These are phyloP conservation scores for Anaeramoeba ignava DNA, from an alignment of 78 protist genomes.

Conservation along the genomic window DNA sequence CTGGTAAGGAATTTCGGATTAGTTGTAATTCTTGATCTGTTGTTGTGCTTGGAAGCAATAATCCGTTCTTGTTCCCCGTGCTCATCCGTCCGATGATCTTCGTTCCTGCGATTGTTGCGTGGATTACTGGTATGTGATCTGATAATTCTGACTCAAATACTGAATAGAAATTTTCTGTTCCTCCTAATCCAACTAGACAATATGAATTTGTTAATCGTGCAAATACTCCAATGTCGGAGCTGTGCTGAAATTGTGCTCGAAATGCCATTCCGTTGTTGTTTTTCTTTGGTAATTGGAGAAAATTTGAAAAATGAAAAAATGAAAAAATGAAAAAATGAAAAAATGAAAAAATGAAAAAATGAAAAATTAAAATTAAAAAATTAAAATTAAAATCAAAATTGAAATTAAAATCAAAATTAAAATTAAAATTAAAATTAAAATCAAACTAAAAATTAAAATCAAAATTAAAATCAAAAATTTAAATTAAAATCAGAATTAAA, in stretches of 20 bases:
- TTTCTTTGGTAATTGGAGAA: too few relatives aligned
- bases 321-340: too few relatives aligned
- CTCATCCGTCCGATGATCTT: constrained; percentile 1
- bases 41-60: constrained; percentile 82
- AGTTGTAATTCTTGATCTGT: constrained; percentile 95
- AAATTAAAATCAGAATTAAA: too few relatives aligned
- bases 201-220: constrained; percentile 89
- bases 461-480: too few relatives aligned
- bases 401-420: too few relatives aligned
- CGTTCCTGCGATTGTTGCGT: constrained; percentile 16
- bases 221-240: constrained; percentile 93
- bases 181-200: constrained; percentile 84
- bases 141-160: constrained; percentile 78
- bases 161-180: constrained; percentile 76
- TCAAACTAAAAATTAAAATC: too few relatives aligned
- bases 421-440: too few relatives aligned
- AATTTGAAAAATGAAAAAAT: too few relatives aligned
- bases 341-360: too few relatives aligned
- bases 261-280: too few relatives aligned
- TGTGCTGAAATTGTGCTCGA: constrained; percentile 78
- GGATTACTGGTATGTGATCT: constrained; percentile 77
- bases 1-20: constrained; percentile 93
- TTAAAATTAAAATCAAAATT: too few relatives aligned
- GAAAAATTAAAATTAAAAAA: too few relatives aligned
- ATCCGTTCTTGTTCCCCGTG: constrained; percentile 88